phyloP scores from a whole-genome alignment of 495 filamentous ascomycete genomes.

The Podospora sp. region DNA sequence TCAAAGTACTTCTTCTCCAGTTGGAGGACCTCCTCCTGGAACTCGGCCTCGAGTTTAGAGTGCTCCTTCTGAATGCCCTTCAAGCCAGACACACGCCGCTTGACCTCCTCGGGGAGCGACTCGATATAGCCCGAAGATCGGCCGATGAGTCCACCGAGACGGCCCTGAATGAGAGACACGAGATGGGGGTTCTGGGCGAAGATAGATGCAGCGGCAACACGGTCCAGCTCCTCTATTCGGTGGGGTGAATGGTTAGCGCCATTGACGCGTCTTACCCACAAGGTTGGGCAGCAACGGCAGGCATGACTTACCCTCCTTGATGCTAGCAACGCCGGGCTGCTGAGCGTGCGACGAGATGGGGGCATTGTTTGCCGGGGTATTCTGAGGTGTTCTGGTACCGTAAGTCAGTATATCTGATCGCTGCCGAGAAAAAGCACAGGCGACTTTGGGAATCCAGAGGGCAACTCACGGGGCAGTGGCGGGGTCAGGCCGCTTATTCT shows the following conservation, averaged over 20 bases:
- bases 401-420: conserved; percentile 36
- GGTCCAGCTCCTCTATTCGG: conserved; percentile 88
- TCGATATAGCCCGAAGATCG: conserved; percentile 98
- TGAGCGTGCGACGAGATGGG: conserved; percentile 98
- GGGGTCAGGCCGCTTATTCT: conserved; percentile 84
- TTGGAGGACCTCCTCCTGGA: conserved; percentile 96
- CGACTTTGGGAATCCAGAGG: conserved; percentile 2
- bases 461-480: conserved; percentile 72
- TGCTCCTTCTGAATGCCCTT: conserved; percentile 99
- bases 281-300: conserved; percentile 32
- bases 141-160: conserved; percentile 89
- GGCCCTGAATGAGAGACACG: conserved; percentile 95
- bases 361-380: conserved; percentile 90
- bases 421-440: conserved; percentile 9
- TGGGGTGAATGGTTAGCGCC: conserved; percentile 17
- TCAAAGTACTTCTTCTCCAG: conserved; percentile 99
- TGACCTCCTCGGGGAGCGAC: conserved; percentile 83
- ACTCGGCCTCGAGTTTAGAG: conserved; percentile 94
- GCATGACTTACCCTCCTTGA: conserved; percentile 83
- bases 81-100: conserved; percentile 88
- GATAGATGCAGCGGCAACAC: conserved; percentile 81
- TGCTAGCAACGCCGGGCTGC: conserved; percentile 90
- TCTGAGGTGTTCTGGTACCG: conserved; percentile 80
- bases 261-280: neutral
- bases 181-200: conserved; percentile 93